Percentiles rank a stretch among this genome's conserved stretches.
phyloP scores from a whole-genome alignment of 148 eudicot species.

The Spergularia marina region DNA sequence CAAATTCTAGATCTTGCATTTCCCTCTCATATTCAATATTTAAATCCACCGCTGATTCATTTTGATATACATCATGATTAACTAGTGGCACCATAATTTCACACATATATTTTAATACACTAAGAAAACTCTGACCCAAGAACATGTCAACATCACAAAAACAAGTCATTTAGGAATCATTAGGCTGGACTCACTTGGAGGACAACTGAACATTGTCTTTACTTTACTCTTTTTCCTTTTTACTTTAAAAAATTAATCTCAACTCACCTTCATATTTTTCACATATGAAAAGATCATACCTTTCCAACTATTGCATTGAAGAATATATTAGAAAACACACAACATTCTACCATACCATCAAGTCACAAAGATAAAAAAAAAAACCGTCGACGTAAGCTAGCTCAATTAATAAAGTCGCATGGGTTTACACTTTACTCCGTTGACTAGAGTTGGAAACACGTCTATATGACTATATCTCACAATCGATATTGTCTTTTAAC shows the following conservation, averaged over 20 bases:
- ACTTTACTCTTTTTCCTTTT: not conserved
- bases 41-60: not conserved
- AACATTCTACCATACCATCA: not conserved
- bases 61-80: conserved; percentile 5
- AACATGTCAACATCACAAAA: conserved; percentile 8
- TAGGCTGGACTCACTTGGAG: conserved; percentile 6
- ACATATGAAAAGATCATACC: conserved; percentile 2
- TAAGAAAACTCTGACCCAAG: not conserved
- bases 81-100: conserved; percentile 12
- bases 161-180: conserved; percentile 12
- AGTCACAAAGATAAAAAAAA: not conserved
- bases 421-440: too few species aligned
- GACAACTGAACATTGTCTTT: conserved; percentile 14
- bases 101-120: conserved; percentile 8
- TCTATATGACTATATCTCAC: not conserved
- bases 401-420: too few species aligned
- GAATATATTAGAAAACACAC: not conserved
- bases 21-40: conserved; percentile 6
- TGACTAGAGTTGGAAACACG: not conserved
- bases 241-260: not conserved
- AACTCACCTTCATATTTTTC: conserved; percentile 1
- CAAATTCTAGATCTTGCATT: conserved; percentile 14
- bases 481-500: too few species aligned
- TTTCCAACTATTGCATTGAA: not conserved
- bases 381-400: too few species aligned